phyloP scores from a whole-genome alignment of 1,139 yeast genomes.

The Yamadazyma aaseri region DNA sequence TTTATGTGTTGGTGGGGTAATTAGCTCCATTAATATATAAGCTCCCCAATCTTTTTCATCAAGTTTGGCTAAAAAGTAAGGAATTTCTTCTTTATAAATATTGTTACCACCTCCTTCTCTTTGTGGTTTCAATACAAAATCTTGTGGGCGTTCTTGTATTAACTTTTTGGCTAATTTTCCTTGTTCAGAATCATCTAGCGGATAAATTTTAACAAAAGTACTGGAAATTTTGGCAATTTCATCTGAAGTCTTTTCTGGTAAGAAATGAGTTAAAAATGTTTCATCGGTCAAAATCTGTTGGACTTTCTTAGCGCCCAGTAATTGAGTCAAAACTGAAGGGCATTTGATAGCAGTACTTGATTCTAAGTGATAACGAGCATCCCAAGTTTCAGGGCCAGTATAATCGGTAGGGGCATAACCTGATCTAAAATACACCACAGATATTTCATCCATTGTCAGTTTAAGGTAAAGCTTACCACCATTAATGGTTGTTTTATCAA shows the following conservation, averaged over 20 bases:
- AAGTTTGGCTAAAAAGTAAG: constrained; percentile 58
- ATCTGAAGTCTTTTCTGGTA: constrained; percentile 29
- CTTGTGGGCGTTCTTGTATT: constrained; percentile 53
- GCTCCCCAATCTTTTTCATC: constrained; percentile 84
- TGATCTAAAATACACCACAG: constrained; percentile 86
- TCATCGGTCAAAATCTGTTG: constrained; percentile 80
- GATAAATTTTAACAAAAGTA: constrained; percentile 85
- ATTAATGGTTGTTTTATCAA: constrained; percentile 36
- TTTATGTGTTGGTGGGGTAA: constrained; percentile 65
- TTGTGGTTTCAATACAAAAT: constrained; percentile 89
- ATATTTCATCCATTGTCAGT: constrained; percentile 64
- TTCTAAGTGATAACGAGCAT: constrained; percentile 69
- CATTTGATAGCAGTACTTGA: constrained; percentile 81
- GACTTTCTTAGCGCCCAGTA: constrained; percentile 88
- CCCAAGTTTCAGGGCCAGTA: constrained; percentile 64
- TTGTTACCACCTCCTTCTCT: constrained; percentile 97
- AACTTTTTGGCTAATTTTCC: constrained; percentile 66
- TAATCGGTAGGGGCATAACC: constrained; percentile 86
- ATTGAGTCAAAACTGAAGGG: constrained; percentile 84
- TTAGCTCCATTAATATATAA: constrained; percentile 90
- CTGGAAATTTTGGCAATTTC: constrained; percentile 36
- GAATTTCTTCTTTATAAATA: constrained; percentile 81
- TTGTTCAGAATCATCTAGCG: constrained; percentile 68
- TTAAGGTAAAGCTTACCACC: constrained; percentile 50
- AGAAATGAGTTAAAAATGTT: constrained; percentile 45